These are phyloP conservation scores for Zanthoxylum bungeanum DNA, from an alignment of 345 rosid species.

Conservation along the genomic window DNA sequence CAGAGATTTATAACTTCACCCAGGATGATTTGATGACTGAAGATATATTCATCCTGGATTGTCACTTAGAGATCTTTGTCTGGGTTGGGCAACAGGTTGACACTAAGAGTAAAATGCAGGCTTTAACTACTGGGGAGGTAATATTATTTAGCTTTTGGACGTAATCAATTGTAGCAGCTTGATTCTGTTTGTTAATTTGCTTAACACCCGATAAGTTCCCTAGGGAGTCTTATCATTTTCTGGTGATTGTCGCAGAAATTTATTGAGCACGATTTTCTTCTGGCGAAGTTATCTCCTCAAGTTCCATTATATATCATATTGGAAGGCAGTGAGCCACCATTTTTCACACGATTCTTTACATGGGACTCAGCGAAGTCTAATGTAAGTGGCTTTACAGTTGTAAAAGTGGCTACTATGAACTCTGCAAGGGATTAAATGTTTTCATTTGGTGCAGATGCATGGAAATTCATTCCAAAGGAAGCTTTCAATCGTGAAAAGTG, in stretches of 20 bases:
- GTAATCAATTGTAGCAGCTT: background rate
- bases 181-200: background rate
- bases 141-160: background rate
- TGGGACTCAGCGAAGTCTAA: conserved; percentile 88
- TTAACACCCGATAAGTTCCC: background rate
- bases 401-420: conserved; percentile 6
- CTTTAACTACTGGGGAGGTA: conserved; percentile 88
- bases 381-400: conserved; percentile 43
- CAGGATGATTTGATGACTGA: conserved; percentile 99
- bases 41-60: conserved; percentile 89
- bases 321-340: conserved; percentile 94
- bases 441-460: conserved; percentile 65
- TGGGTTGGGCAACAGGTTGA: conserved; percentile 98
- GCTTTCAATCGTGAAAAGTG: conserved; percentile 73
- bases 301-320: conserved; percentile 66
- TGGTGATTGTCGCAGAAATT: conserved; percentile 58
- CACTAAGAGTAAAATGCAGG: conserved; percentile 60
- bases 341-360: conserved; percentile 86
- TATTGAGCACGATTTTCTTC: conserved; percentile 67
- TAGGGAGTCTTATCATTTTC: conserved; percentile 5
- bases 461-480: conserved; percentile 96
- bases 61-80: conserved; percentile 78
- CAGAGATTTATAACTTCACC: conserved; percentile 79
- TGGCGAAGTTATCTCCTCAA: conserved; percentile 66
- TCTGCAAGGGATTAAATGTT: conserved; percentile 9